Evolutionary conservation across 371 early-diverging fungal species (phyloP).

Genomic region (Phascolomyces articulosus): DNA sequence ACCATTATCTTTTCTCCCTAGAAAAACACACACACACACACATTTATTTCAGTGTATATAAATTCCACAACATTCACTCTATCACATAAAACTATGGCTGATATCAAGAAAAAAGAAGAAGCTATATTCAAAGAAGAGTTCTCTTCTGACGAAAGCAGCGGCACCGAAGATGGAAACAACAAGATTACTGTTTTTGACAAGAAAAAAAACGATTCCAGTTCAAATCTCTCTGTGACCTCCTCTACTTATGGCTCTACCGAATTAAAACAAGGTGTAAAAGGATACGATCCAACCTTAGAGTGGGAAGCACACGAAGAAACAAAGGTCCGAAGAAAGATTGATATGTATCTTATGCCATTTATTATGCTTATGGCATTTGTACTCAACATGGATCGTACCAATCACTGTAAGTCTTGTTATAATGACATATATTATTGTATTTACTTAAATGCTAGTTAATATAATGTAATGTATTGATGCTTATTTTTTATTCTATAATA

Average conservation of each 20-base stretch:
- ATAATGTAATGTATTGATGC: too few relatives aligned
- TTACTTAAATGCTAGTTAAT: too few relatives aligned
- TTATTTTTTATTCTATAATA: too few relatives aligned
- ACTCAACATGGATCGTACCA: constrained; percentile 50
- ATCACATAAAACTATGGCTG: neutral
- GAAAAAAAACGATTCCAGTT: neutral
- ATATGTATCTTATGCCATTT: constrained; percentile 36
- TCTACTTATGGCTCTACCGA: neutral
- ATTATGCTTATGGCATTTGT: constrained; percentile 44
- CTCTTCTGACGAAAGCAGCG: neutral
- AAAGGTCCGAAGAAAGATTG: constrained; percentile 27
- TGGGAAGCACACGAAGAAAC: constrained; percentile 47
- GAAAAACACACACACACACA: too few relatives aligned
- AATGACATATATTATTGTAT: neutral
- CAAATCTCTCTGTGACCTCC: neutral
- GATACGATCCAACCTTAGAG: constrained; percentile 26
- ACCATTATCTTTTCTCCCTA: too few relatives aligned
- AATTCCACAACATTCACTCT: too few relatives aligned
- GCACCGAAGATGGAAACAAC: neutral
- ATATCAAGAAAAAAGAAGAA: neutral
- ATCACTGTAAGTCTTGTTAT: constrained; percentile 37
- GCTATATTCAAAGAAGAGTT: neutral
- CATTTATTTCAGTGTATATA: too few relatives aligned
- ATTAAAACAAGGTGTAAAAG: neutral
- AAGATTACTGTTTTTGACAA: neutral